Base-by-base conservation (phyloP, 768 basidiomycete genomes). In the Mrakia frigida region DNA sequence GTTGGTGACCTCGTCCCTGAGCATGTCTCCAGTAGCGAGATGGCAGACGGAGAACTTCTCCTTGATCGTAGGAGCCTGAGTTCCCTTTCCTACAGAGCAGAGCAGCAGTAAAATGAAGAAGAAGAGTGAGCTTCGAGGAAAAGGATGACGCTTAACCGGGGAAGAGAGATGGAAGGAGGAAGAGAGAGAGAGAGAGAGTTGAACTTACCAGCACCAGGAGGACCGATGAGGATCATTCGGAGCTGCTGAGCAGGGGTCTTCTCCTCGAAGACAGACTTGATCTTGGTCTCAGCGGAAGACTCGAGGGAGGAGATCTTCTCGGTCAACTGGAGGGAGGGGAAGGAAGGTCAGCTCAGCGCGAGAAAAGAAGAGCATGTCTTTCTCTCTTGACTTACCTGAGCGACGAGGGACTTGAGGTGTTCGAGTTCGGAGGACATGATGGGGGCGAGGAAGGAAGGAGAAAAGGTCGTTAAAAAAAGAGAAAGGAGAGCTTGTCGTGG, bases 21-120 rank as follows among this genome's bases (percentile, higher is more conserved):
- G 87, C 94, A 99, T 96, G 86, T 99, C 97, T 28, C 97, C 97
- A 41, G 97, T 99, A 35, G 97, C 96, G 80, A 99, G 86, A 86
- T 99, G 97, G 87, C 97, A 99, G 63, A 99, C 89, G 82, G 94
- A 95, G 87, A 92, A 99, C 82, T 92, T 88, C 79, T 93, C 90
- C 72, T 90, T 89, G 86, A 99, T 94, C 82, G 87, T 88, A 7
- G 97, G 96, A 0, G 94, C 97, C 84, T 99, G 97, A 3, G 97
- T 99, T 37, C 97, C 97, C 87, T 99, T 99, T 80, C 96, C 96
- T 97, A 82, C 52, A 13, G 37, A n/a, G 39, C 39, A 28, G 70
- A 69, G 37, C 28, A n/a, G 63, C 37, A 21, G 69, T n/a, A 25
- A 69, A 18, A 56, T 6, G 37, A 28, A 70, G 16, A 53, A 25